Evolutionary conservation across 1,284 basidiomycete species (phyloP).

Genomic region (Ceratobasidium sp.): DNA sequence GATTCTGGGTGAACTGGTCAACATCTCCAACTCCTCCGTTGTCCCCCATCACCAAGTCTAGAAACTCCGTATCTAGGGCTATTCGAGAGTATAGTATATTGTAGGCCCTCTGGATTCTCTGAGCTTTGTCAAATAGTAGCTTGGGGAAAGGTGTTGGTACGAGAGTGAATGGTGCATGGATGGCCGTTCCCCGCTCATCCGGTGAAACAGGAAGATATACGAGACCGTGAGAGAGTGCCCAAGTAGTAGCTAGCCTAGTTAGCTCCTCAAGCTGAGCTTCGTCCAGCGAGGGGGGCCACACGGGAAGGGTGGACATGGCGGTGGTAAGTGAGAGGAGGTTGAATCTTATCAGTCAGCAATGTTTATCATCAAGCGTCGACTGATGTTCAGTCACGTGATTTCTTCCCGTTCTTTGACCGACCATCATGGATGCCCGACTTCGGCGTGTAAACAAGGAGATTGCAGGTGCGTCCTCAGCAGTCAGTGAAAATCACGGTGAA

Average conservation of each 20-base stretch:
- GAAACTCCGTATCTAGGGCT: conserved; percentile 82
- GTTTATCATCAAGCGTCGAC: background rate
- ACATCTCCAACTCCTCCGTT: conserved; percentile 81
- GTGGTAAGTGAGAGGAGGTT: background rate
- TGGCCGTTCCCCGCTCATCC: conserved; percentile 63
- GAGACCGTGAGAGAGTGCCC: conserved; percentile 65
- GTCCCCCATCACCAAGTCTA: conserved; percentile 86
- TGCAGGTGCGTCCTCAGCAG: conserved; percentile 67
- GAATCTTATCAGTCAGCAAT: background rate
- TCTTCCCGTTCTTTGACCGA: background rate
- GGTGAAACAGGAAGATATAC: conserved; percentile 59
- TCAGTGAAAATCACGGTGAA: background rate
- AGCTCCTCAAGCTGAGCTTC: conserved; percentile 56
- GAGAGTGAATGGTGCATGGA: conserved; percentile 91
- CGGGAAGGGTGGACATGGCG: conserved; percentile 53
- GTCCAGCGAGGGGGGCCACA: conserved; percentile 61
- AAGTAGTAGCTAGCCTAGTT: conserved; percentile 61
- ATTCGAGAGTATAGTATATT: conserved; percentile 90
- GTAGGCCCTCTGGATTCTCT: conserved; percentile 80
- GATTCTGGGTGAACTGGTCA: conserved; percentile 86
- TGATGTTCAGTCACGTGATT: conserved; percentile 13
- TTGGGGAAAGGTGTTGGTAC: conserved; percentile 91
- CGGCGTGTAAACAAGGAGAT: conserved; percentile 95
- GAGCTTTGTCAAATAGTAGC: conserved; percentile 75
- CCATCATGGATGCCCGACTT: conserved; percentile 84